Conservation (phyloP, 2,329 filamentous ascomycete genomes). For the Teratosphaeria viscida region DNA sequence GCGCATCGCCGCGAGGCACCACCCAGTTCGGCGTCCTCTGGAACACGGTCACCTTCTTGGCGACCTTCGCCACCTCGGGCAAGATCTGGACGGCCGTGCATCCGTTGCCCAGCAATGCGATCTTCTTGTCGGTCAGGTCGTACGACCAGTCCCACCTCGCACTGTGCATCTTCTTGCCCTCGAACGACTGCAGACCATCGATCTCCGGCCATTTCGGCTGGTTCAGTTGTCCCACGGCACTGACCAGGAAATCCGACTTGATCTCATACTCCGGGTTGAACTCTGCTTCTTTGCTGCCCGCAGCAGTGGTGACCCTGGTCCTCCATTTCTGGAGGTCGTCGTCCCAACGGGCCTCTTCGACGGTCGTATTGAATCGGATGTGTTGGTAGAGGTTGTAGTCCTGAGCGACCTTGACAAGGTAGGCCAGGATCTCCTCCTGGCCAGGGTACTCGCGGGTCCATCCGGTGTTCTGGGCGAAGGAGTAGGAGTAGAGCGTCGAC, state of each 20-base stretch:
- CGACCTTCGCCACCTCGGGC: constrained; percentile 44
- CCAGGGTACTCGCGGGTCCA: constrained; percentile 48
- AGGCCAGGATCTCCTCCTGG: constrained; percentile 50
- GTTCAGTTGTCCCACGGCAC: constrained; percentile 50
- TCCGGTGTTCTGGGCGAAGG: constrained; percentile 49
- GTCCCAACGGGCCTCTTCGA: constrained; percentile 46
- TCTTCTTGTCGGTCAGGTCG: constrained; percentile 42
- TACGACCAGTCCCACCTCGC: constrained; percentile 53
- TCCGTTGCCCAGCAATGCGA: constrained; percentile 51
- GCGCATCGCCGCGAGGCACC: constrained; percentile 41
- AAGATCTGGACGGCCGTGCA: constrained; percentile 50
- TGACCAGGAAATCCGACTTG: constrained; percentile 46
- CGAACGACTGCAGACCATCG: constrained; percentile 37
- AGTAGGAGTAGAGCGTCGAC: constrained; percentile 48
- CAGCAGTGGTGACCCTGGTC: constrained; percentile 37
- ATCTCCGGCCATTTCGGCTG: constrained; percentile 42
- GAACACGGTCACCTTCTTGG: constrained; percentile 42
- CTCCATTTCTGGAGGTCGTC: constrained; percentile 43
- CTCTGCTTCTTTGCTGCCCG: constrained; percentile 44
- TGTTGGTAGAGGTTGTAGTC: constrained; percentile 47
- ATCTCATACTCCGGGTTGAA: constrained; percentile 43
- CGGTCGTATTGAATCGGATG: constrained; percentile 47
- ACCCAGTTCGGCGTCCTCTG: constrained; percentile 52
- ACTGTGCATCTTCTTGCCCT: constrained; percentile 46
- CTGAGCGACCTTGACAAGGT: constrained; percentile 43